Base-by-base conservation (phyloP, 129 eudicot species). In the Flaveria robusta region DNA sequence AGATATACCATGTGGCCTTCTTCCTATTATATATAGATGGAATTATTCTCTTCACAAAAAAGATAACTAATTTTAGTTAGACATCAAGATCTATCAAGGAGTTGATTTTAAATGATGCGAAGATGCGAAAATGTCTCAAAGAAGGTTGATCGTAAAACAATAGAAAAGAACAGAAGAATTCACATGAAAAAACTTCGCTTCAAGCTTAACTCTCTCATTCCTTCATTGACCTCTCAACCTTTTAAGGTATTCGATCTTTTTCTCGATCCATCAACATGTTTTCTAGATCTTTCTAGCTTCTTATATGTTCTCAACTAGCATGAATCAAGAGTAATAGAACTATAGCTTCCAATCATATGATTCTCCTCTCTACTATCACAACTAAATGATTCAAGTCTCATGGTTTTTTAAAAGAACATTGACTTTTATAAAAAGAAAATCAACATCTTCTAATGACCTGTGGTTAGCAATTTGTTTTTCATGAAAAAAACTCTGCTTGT, bases 151-250 rank as follows among this genome's bases (percentile, higher is more conserved):
- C 59, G 87, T 16, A 83, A 79, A 69, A 79, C 52, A 10, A 64
- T 75, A 2, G 87, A 84, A 49, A 80, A 76, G 29, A 80, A 84
- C 66, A 65, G 87, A 54, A 79, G 87, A 59, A 84, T 18, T 46
- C 68, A 80, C 29, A 84, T 84, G 87, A 84, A 84, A 60, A 18
- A 18, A 49, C 84, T 76, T 34, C 80, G 84, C 45, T 66, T 23
- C 75, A 71, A 84, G 79, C 84, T 84, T 15, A 47, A n/a, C 68
- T 76, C 85, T 75, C 70, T 84, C 4, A 23, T 80, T 41, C 87
- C 87, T 79, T 64, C 71, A 1, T 74, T 45, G 24, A 64, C 22
- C 46, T 79, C 70, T 16, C 68, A 71, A 16, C 85, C 78, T 41
- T 66, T 63, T 29, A 83, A 83, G 87, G 87, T 79, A 72, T 20